phyloP scores from a whole-genome alignment of 1,284 basidiomycete genomes.

The Polyporus tsugae region DNA sequence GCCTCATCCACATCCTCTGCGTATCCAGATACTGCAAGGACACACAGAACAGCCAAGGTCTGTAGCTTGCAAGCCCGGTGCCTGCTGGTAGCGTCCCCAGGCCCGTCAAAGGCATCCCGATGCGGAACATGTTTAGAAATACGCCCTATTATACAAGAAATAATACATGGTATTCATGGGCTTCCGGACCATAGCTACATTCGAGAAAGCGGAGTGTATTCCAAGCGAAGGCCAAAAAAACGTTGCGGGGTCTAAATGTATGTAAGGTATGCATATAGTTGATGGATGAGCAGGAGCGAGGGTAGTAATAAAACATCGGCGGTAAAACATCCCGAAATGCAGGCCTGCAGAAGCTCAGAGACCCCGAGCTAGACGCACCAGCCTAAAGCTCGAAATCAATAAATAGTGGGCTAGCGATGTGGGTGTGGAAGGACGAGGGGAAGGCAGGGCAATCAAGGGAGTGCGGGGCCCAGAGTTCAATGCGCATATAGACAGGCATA shows the following conservation, averaged over 20 bases:
- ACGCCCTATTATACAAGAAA: not conserved
- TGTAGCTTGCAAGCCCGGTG: too few relatives aligned
- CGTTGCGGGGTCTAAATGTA: not conserved
- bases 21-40: too few relatives aligned
- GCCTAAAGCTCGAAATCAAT: not conserved
- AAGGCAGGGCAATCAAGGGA: not conserved
- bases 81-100: too few relatives aligned
- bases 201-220: slow-evolving; percentile 4
- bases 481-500: not conserved
- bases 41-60: too few relatives aligned
- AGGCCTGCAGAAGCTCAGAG: not conserved
- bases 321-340: not conserved
- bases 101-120: too few relatives aligned
- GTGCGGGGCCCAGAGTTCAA: not conserved
- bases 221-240: not conserved
- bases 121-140: not conserved
- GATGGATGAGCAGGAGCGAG: not conserved
- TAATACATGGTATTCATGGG: not conserved
- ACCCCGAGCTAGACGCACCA: not conserved
- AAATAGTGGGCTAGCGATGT: slow-evolving; percentile 9
- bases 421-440: not conserved
- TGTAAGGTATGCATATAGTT: not conserved
- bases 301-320: not conserved
- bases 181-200: slow-evolving; percentile 1
- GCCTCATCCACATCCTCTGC: too few relatives aligned